Evolutionary conservation across 495 filamentous ascomycete species (phyloP).

Genomic region (Copromyces sp.): DNA sequence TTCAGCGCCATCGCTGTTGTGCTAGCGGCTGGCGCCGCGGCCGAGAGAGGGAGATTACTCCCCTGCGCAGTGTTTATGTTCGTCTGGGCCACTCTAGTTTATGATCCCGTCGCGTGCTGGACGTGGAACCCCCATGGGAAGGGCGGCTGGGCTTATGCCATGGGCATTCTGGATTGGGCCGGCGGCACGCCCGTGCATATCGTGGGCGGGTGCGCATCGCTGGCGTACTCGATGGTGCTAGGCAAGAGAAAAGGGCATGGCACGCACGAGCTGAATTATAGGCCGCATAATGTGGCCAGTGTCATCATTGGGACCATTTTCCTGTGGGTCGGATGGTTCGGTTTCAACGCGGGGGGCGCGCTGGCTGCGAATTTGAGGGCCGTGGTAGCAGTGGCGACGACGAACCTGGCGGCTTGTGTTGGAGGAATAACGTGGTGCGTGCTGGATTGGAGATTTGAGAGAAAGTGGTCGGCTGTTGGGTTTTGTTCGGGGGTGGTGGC

Average conservation of each 20-base stretch:
- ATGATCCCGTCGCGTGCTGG: slow-evolving; percentile 94
- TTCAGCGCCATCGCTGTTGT: slow-evolving; percentile 92
- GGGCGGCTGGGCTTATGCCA: slow-evolving; percentile 65
- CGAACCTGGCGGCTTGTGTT: slow-evolving; percentile 65
- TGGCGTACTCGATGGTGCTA: slow-evolving; percentile 82
- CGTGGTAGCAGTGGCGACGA: slow-evolving; percentile 59
- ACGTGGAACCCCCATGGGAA: slow-evolving; percentile 64
- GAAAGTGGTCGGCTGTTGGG: slow-evolving; percentile 94
- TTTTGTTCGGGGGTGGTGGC: slow-evolving; percentile 94
- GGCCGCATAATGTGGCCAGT: slow-evolving; percentile 92
- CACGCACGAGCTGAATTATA: slow-evolving; percentile 87
- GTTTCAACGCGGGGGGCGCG: slow-evolving; percentile 91
- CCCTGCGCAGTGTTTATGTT: slow-evolving; percentile 95
- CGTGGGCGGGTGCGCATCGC: slow-evolving; percentile 70
- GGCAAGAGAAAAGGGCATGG: slow-evolving; percentile 79
- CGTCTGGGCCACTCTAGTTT: slow-evolving; percentile 89
- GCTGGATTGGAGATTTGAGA: slow-evolving; percentile 83
- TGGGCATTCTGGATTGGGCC: slow-evolving; percentile 87
- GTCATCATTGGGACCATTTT: slow-evolving; percentile 95
- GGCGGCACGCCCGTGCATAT: slow-evolving; percentile 95
- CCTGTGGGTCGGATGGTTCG: slow-evolving; percentile 97
- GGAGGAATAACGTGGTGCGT: slow-evolving; percentile 93
- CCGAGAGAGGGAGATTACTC: slow-evolving; percentile 88
- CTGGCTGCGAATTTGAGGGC: slow-evolving; percentile 79
- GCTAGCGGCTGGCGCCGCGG: slow-evolving; percentile 80